Conservation (phyloP, 2,329 filamentous ascomycete species). For the Huntiella bhutanensis region DNA sequence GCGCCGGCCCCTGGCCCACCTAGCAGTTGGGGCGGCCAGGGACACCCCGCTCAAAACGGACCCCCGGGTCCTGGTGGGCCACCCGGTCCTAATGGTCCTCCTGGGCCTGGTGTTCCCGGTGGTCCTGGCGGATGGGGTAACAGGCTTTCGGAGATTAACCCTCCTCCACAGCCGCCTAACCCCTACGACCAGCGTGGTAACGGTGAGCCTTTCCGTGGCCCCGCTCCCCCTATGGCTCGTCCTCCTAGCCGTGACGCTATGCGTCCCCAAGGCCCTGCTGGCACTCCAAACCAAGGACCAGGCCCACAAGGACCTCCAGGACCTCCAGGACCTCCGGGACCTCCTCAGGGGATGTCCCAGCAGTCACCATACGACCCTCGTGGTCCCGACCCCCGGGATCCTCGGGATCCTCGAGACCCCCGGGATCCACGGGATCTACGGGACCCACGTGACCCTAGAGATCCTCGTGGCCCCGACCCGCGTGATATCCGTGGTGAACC, state of each 20-base stretch:
- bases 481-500: constrained; percentile 7
- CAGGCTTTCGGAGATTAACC: constrained; percentile 62
- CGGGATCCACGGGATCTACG: constrained; percentile 8
- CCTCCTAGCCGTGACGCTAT: constrained; percentile 42
- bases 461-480: constrained; percentile 12
- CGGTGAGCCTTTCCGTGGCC: constrained; percentile 49
- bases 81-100: constrained; percentile 27
- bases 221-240: constrained; percentile 45
- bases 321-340: constrained; percentile 4
- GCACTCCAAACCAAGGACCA: constrained; percentile 4
- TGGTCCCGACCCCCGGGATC: constrained; percentile 16
- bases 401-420: constrained; percentile 7
- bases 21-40: constrained; percentile 63
- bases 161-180: constrained; percentile 55
- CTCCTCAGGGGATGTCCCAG: constrained; percentile 17
- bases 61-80: constrained; percentile 25
- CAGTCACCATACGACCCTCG: constrained; percentile 36
- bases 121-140: constrained; percentile 36
- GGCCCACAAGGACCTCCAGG: constrained; percentile 13
- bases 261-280: constrained; percentile 1
- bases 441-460: constrained; percentile 29
- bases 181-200: constrained; percentile 51
- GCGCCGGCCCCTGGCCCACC: constrained; percentile 64
- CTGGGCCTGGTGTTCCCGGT: constrained; percentile 23
- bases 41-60: constrained; percentile 22